phyloP scores from a whole-genome alignment of 176 grass and related monocot genomes.

The Raddia distichophylla region DNA sequence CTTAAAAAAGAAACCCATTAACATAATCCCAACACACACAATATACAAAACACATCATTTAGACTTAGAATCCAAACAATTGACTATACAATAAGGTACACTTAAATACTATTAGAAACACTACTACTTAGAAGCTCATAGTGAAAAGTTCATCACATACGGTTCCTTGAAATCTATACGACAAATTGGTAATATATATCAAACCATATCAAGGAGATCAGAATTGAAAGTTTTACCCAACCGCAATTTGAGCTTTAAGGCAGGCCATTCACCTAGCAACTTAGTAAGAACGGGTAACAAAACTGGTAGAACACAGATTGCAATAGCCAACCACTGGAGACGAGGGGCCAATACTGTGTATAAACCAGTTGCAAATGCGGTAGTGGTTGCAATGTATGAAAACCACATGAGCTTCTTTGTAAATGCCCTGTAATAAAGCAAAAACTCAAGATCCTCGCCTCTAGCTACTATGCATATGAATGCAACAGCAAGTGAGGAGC shows the following conservation, averaged over 20 bases:
- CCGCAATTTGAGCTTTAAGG: background rate
- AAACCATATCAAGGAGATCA: background rate
- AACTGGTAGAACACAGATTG: background rate
- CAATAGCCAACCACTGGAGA: background rate
- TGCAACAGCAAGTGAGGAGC: conserved; percentile 18
- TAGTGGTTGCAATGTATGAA: too few relatives aligned
- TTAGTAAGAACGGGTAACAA: conserved; percentile 12
- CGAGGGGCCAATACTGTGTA: too few relatives aligned
- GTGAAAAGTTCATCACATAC: too few relatives aligned
- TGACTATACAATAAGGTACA: too few relatives aligned
- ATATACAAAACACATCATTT: too few relatives aligned
- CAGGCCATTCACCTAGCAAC: background rate
- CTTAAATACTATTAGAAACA: too few relatives aligned
- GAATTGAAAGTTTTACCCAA: background rate
- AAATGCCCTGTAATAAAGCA: background rate
- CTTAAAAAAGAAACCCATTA: too few relatives aligned
- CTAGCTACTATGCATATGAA: conserved; percentile 42
- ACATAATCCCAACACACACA: too few relatives aligned
- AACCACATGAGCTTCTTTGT: conserved; percentile 12
- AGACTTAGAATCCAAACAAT: too few relatives aligned
- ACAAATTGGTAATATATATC: background rate
- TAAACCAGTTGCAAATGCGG: too few relatives aligned
- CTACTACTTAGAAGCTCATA: too few relatives aligned
- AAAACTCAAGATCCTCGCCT: conserved; percentile 40
- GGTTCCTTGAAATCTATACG: background rate